Percentiles rank a stretch among this genome's conserved stretches.
Evolutionary conservation across 1,284 basidiomycete species (phyloP).

Genomic region (Malassezia yamatoensis): DNA sequence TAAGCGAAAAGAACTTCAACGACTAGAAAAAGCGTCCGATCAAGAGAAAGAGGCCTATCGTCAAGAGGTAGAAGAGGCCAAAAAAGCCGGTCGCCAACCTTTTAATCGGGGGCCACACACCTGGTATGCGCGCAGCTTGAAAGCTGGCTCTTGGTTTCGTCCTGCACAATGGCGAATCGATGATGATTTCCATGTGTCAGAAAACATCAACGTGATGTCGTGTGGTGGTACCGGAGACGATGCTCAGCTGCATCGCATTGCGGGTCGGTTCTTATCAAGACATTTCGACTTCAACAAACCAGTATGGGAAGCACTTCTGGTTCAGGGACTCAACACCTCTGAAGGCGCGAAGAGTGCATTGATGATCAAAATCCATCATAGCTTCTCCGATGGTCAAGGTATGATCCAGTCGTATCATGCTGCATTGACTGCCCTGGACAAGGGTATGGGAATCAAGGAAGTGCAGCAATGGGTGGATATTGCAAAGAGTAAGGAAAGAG

Average conservation of each 20-base stretch:
- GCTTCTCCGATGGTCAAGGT: conserved; percentile 45
- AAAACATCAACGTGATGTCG: conserved; percentile 37
- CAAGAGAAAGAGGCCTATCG: conserved; percentile 4
- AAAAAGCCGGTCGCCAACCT: conserved; percentile 7
- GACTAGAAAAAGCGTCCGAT: not conserved
- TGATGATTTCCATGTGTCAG: conserved; percentile 38
- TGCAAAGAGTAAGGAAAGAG: conserved; percentile 26
- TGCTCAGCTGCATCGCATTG: conserved; percentile 32
- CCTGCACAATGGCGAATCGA: conserved; percentile 43
- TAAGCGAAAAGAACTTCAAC: conserved; percentile 18
- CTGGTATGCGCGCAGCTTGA: conserved; percentile 29
- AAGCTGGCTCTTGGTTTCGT: conserved; percentile 30
- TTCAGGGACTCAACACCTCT: conserved; percentile 38
- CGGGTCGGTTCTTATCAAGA: conserved; percentile 37
- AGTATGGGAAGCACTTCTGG: conserved; percentile 45
- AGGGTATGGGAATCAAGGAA: conserved; percentile 30
- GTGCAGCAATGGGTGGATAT: conserved; percentile 38
- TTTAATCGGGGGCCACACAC: conserved; percentile 31
- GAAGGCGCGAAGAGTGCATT: conserved; percentile 40
- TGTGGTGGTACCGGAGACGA: conserved; percentile 27
- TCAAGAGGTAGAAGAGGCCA: conserved; percentile 3
- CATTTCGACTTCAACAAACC: conserved; percentile 46
- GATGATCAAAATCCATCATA: conserved; percentile 48
- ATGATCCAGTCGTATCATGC: conserved; percentile 47
- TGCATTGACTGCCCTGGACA: conserved; percentile 36